Evolutionary conservation across 2,329 filamentous ascomycete species (phyloP), one percentile per base, ranked within the genome.

Genomic region (Nannizziopsis arthrosporioides): DNA sequence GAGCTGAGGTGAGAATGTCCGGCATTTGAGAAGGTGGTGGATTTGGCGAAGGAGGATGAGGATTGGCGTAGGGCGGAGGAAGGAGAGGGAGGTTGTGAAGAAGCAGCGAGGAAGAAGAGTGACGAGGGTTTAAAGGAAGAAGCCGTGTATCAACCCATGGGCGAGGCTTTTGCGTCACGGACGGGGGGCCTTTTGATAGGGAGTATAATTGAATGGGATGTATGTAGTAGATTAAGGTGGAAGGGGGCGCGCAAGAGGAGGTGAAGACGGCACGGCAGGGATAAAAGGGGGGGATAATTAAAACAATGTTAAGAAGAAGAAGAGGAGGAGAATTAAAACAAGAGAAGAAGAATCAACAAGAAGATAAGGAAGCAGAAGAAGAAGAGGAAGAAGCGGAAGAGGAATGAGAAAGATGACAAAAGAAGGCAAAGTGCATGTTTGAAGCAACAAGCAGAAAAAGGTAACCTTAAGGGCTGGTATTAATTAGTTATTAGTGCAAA

Each of bases 301-400:
- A 27, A 27, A 27, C 22, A 27, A 27, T 27, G 22, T 27, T 27
- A 27, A 27, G 22, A 27, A 27, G 22, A 27, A 42, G 40, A 34
- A 6, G 12, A 32, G n/a, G n/a, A 31, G n/a, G 9, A n/a, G 17
- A 44, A 27, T 30, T 49, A 47, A 27, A 40, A 47, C 49, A 71
- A 52, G 82, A 82, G 72, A 73, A 70, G 54, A 76, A 79, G 67
- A 58, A 58, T 58, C 51, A 53, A 72, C 73, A 52, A 69, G 69
- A 48, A 63, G 56, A 49, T 64, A 68, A 55, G 66, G 67, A 53
- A 67, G 64, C 35, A 63, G 62, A 52, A 65, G 42, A 51, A 68
- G 52, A 66, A 64, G 54, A 59, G 48, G 35, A 61, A 61, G 39
- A 61, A 63, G 54, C 47, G 19, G 50, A 70, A 68, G 53, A 41